Evolutionary conservation across 495 filamentous ascomycete genomes (phyloP).

Genomic region (Tuber microsphaerosporum): DNA sequence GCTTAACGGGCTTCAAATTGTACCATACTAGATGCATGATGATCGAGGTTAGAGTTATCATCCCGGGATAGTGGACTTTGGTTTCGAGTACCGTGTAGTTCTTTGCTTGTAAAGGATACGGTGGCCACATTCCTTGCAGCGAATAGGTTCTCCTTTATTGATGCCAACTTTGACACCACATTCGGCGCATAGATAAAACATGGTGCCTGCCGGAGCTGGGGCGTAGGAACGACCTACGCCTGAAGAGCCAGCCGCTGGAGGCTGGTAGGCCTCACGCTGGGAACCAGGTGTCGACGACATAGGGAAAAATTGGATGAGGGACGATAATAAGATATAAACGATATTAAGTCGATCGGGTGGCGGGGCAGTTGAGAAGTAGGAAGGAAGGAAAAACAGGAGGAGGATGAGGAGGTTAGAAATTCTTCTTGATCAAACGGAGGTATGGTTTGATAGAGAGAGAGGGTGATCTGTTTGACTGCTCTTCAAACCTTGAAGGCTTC

Average conservation of each 20-base stretch:
- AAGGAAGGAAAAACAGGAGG: background rate
- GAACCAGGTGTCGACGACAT: slow-evolving; percentile 8
- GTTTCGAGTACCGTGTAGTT: slow-evolving; percentile 75
- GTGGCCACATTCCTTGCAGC: slow-evolving; percentile 93
- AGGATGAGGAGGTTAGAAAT: background rate
- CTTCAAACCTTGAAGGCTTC: background rate
- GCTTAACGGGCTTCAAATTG: slow-evolving; percentile 86
- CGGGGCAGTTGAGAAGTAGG: background rate
- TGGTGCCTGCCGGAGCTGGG: slow-evolving; percentile 44
- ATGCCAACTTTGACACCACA: slow-evolving; percentile 76
- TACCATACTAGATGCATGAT: slow-evolving; percentile 61
- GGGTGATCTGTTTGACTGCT: background rate
- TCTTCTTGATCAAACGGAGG: background rate
- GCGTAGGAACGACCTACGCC: slow-evolving; percentile 38
- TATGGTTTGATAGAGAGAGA: background rate
- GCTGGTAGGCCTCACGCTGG: slow-evolving; percentile 55
- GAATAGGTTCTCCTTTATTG: slow-evolving; percentile 76
- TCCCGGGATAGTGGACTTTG: background rate
- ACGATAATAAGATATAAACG: background rate
- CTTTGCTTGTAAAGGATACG: slow-evolving; percentile 95
- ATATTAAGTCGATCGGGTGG: background rate
- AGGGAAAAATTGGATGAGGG: background rate
- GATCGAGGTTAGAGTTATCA: slow-evolving; percentile 8
- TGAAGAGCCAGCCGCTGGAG: slow-evolving; percentile 45
- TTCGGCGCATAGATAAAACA: slow-evolving; percentile 88